Base-by-base conservation (phyloP, 768 basidiomycete genomes). In the Flagelloscypha sp. region DNA sequence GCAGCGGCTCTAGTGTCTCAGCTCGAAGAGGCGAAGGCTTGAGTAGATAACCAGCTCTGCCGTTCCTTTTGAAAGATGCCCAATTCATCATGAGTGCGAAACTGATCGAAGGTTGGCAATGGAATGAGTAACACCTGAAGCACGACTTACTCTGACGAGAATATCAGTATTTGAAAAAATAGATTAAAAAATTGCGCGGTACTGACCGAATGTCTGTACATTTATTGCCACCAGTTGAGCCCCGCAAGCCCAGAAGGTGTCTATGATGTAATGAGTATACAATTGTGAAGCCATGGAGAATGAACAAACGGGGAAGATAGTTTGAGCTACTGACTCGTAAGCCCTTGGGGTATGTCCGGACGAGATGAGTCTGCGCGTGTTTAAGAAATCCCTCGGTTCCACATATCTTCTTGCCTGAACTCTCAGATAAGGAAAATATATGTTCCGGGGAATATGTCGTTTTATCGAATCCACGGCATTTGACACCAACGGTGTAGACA, bases 1-100 rank as follows among this genome's bases (percentile, higher is more conserved):
- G 44, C 20, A 83, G 53, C 7, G 74, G 54, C 13, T 76, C 70
- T 55, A 85, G 78, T 47, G 78, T 71, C 22, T 70, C 63, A n/a
- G 57, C 58, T 6, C 88, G 68, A 8, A 97, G 66, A 2, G 82
- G 76, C 3, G 67, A 66, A 2, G 94, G 94, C 53, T 97, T 95
- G 25, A 95, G 72, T 2, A 99, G 79, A 49, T 88, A 95, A 0
- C 94, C 94, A 2, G 74, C 68, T 5, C 84, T 72, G n/a, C 84
- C 85, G 46, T 94, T 93, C 3, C 84, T 70, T 44, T 82, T 79
- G 57, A 99, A 99, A 88, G 98, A 92, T 5, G 93, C 88, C 41
- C 85, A 78, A 50, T 95, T 99, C 55, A 97, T 87, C 65, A 82
- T 79, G 50, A n/a, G n/a, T n/a, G n/a, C n/a, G n/a, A n/a, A n/a